Conservation (phyloP, 257 asterid species). For the Verbascum thapsus region DNA sequence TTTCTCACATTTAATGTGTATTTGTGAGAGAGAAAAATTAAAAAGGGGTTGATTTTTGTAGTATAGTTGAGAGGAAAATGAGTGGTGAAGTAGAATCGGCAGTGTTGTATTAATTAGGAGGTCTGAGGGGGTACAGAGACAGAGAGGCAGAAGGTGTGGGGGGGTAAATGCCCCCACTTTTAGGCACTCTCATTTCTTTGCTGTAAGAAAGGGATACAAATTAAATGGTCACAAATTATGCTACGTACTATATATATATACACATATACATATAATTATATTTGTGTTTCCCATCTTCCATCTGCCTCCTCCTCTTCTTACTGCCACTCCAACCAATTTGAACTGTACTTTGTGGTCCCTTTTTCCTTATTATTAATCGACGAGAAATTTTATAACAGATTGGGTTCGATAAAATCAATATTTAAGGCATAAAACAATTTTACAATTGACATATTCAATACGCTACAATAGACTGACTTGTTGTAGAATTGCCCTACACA, state of each 20-base stretch:
- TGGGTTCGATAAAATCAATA: too few species aligned
- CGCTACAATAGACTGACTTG: too few species aligned
- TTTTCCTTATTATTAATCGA: constrained; percentile 19
- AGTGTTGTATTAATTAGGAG: too few species aligned
- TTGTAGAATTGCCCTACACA: too few species aligned
- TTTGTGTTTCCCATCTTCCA: constrained; percentile 58
- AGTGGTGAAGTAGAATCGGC: too few species aligned
- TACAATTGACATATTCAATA: too few species aligned
- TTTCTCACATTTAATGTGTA: too few species aligned
- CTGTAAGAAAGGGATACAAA: constrained; percentile 56
- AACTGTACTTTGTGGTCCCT: constrained; percentile 66
- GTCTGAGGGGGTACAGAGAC: constrained; percentile 31
- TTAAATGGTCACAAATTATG: constrained; percentile 66
- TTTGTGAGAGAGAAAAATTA: too few species aligned
- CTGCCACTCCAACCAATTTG: constrained; percentile 58
- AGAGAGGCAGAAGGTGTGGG: constrained; percentile 32
- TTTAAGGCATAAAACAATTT: too few species aligned
- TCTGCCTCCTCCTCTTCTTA: constrained; percentile 68
- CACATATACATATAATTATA: not conserved
- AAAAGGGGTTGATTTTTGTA: too few species aligned
- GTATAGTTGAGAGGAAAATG: too few species aligned
- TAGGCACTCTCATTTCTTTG: constrained; percentile 49
- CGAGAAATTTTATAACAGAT: too few species aligned
- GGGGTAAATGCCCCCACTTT: constrained; percentile 57
- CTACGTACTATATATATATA: constrained; percentile 45